Evolutionary conservation across 1,139 yeast genomes (phyloP), one percentile per base, ranked within the genome.

Genomic region (Lodderomyces beijingensis): DNA sequence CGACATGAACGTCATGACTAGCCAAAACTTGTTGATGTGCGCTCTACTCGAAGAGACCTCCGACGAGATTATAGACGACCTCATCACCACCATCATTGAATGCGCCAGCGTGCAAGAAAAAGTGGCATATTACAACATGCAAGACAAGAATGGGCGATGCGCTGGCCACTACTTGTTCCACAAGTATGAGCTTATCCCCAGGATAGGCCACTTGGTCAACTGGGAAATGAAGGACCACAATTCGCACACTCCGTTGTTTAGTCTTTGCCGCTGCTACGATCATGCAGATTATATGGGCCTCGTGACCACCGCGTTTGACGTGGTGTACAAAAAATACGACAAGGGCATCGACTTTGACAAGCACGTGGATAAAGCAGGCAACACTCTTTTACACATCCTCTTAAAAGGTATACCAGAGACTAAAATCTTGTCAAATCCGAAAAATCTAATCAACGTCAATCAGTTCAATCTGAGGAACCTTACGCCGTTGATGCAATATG

Each of bases 261-360:
- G 86, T 5, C 55, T 86, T 4, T 77, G 87, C 44, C 63, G 96
- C 31, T 79, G 91, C 42, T 89, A 89, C 55, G 96, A 89, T 50
- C 91, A 85, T 45, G 59, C 74, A 0, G 56, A 76, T 17, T 89
- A 89, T 50, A 53, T 62, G 1, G 53, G 51, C 2, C 54, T 88
- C 46, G 55, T 86, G 3, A 41, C 49, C 10, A 52, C 50, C 3
- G 76, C 79, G 0, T 70, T 83, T 36, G 43, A 52, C 1, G 62
- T 72, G 20, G 75, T 73, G 1, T 57, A 57, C 16, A 29, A 49
- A 7, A 68, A 77, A 67, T 10, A 8, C 10, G 21, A 19, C 10
- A 19, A 19, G 10, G 39, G 42, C 2, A 60, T 78, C 33, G 61
- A 70, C 38, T 71, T 70, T 39, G 62, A 59, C 29, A 77, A 74